Percentiles rank a stretch among this genome's conserved stretches.
phyloP scores from a whole-genome alignment of 2,329 filamentous ascomycete genomes.

The Stagonosporopsis vannaccii region DNA sequence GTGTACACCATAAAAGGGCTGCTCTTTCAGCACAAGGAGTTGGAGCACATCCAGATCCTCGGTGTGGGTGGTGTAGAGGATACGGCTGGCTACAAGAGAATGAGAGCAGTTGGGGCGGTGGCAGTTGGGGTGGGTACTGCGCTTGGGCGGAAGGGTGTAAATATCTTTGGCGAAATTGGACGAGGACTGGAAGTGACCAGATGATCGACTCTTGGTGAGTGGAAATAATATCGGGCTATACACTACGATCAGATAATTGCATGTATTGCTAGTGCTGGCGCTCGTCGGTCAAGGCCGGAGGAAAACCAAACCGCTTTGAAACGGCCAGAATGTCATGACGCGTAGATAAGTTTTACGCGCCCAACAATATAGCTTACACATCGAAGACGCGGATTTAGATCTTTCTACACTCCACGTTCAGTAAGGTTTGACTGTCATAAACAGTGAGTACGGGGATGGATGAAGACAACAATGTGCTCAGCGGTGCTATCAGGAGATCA shows the following conservation, averaged over 20 bases:
- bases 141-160: slow-evolving; percentile 68
- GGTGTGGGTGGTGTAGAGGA: slow-evolving; percentile 78
- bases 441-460: too few relatives aligned
- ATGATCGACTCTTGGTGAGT: not conserved
- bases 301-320: slow-evolving; percentile 14
- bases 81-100: slow-evolving; percentile 66
- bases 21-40: slow-evolving; percentile 59
- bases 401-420: not conserved
- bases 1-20: slow-evolving; percentile 70
- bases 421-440: not conserved
- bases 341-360: slow-evolving; percentile 3
- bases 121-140: slow-evolving; percentile 73
- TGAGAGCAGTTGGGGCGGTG: slow-evolving; percentile 68
- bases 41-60: slow-evolving; percentile 68
- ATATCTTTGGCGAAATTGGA: slow-evolving; percentile 68
- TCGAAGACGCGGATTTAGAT: not conserved
- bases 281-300: not conserved
- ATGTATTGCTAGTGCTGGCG: not conserved
- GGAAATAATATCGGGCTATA: not conserved
- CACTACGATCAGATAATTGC: not conserved
- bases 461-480: slow-evolving; percentile 14
- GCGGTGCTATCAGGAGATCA: slow-evolving; percentile 8
- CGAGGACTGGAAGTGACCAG: slow-evolving; percentile 7
- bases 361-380: not conserved
- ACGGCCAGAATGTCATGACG: slow-evolving; percentile 15